phyloP scores from a whole-genome alignment of 139 green algal genomes.

The Coccomyxa sp. region DNA sequence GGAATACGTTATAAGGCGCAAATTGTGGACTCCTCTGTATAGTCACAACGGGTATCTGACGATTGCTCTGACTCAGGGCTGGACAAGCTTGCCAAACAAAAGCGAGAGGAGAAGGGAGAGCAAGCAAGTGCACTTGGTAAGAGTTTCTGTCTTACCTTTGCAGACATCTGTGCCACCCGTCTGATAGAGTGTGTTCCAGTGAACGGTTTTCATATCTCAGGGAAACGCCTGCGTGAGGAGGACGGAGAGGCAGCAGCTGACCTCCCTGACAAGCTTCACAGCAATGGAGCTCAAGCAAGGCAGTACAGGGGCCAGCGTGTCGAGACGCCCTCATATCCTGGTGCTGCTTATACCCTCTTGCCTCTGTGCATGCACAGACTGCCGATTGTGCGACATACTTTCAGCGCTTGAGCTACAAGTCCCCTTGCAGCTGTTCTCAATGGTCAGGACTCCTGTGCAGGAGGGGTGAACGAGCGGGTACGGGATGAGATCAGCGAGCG shows the following conservation, averaged over 20 bases:
- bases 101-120: slow-evolving; percentile 49
- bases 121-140: neutral
- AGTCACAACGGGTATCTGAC: neutral
- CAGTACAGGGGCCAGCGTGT: slow-evolving; percentile 63
- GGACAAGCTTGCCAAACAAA: slow-evolving; percentile 58
- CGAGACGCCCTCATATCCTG: slow-evolving; percentile 80
- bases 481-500: slow-evolving; percentile 24
- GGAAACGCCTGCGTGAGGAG: neutral
- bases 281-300: slow-evolving; percentile 6
- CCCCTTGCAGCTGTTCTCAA: neutral
- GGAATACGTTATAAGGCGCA: neutral
- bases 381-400: too few species aligned
- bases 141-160: neutral
- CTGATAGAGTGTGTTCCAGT: neutral
- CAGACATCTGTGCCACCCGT: neutral
- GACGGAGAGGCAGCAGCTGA: slow-evolving; percentile 17
- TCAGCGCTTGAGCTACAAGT: neutral
- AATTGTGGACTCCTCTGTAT: neutral
- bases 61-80: slow-evolving; percentile 37
- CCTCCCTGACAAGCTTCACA: neutral
- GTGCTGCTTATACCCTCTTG: slow-evolving; percentile 6
- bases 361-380: too few species aligned
- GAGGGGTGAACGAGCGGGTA: slow-evolving; percentile 22
- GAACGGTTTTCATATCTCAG: neutral
- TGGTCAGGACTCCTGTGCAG: neutral